Percentiles rank a stretch among this genome's conserved stretches.
phyloP scores from a whole-genome alignment of 352 stramenopile species.

The Globisporangium radiosum region DNA sequence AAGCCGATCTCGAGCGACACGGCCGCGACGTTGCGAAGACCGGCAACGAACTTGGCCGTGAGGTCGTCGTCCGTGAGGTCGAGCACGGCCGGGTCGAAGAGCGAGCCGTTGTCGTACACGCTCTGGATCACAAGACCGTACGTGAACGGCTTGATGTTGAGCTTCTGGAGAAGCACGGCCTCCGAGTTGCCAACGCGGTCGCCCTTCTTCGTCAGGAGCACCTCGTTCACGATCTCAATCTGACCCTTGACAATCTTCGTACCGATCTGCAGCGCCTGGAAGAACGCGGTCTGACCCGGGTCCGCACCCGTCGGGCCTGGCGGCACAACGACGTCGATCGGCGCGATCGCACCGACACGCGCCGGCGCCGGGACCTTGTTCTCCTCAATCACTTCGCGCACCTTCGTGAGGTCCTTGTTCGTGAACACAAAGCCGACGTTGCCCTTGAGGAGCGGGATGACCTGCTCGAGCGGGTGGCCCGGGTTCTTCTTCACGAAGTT shows the following conservation, averaged over 20 bases:
- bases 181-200: slow-evolving; percentile 98
- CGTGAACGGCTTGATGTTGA: slow-evolving; percentile 98
- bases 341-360: slow-evolving; percentile 94
- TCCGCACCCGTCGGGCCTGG: slow-evolving; percentile 97
- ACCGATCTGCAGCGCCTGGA: slow-evolving; percentile 98
- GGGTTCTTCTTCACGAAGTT: slow-evolving; percentile 97
- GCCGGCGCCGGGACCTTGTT: slow-evolving; percentile 95
- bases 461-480: slow-evolving; percentile 88
- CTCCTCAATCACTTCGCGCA: slow-evolving; percentile 84
- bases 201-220: slow-evolving; percentile 92
- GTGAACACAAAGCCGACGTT: slow-evolving; percentile 99
- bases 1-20: slow-evolving; percentile 95
- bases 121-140: slow-evolving; percentile 96
- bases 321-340: slow-evolving; percentile 95
- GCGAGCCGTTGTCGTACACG: slow-evolving; percentile 98
- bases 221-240: slow-evolving; percentile 99
- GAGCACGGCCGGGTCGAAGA: slow-evolving; percentile 98
- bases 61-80: slow-evolving; percentile 98
- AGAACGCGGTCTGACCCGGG: slow-evolving; percentile 99
- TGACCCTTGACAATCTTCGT: slow-evolving; percentile 99
- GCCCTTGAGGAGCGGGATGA: slow-evolving; percentile 89
- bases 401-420: slow-evolving; percentile 93
- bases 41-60: slow-evolving; percentile 92
- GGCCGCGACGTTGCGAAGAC: slow-evolving; percentile 91
- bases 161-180: slow-evolving; percentile 97